phyloP scores from a whole-genome alignment of 257 asterid genomes.

The Fraxinus cuspidata region DNA sequence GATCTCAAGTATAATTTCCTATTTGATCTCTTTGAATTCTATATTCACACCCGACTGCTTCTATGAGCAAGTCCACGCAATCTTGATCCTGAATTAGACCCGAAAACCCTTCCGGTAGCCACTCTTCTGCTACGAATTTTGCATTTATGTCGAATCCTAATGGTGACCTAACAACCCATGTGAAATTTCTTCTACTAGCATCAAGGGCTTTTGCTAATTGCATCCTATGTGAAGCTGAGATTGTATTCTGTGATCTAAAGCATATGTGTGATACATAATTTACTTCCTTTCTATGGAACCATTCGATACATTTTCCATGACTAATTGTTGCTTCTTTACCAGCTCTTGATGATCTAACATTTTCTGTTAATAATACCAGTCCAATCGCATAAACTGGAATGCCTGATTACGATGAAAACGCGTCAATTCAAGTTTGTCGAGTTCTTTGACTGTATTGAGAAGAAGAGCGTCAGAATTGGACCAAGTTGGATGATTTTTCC shows the following conservation, averaged over 20 bases:
- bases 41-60: too few species aligned
- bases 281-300: constrained; percentile 36
- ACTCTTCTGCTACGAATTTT: constrained; percentile 47
- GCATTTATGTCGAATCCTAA: constrained; percentile 42
- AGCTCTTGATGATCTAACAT: constrained; percentile 14
- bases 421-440: constrained; percentile 42
- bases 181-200: constrained; percentile 34
- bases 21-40: too few species aligned
- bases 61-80: too few species aligned
- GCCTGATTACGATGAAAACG: constrained; percentile 42
- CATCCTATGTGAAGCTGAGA: constrained; percentile 57
- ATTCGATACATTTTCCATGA: constrained; percentile 34
- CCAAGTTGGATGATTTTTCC: constrained; percentile 40
- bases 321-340: constrained; percentile 25
- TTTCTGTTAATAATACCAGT: constrained; percentile 38
- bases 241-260: constrained; percentile 51
- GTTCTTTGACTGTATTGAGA: constrained; percentile 54
- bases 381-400: constrained; percentile 54
- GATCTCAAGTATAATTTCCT: too few species aligned
- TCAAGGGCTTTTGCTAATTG: constrained; percentile 57
- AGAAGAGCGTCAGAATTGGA: constrained; percentile 45
- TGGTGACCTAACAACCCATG: constrained; percentile 63
- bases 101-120: constrained; percentile 60
- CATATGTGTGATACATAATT: constrained; percentile 50
- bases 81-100: constrained; percentile 27